phyloP scores from a whole-genome alignment of 2,329 filamentous ascomycete genomes.

The Alternaria rosae region DNA sequence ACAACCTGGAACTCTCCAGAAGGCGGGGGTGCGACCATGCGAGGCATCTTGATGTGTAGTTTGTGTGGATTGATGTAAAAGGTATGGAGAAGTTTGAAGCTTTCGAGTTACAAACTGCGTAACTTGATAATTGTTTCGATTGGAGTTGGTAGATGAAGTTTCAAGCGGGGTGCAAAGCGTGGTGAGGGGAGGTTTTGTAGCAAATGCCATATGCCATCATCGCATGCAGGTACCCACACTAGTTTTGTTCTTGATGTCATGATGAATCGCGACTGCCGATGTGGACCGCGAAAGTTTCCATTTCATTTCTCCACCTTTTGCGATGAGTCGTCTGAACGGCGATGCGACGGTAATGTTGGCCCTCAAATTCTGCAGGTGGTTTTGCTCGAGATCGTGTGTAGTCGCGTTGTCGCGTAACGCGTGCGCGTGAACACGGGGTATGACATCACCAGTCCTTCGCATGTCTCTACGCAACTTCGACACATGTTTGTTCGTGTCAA shows the following conservation, averaged over 20 bases:
- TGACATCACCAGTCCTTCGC: constrained; percentile 4
- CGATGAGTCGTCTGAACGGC: not conserved
- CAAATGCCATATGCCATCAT: constrained; percentile 8
- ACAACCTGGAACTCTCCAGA: constrained; percentile 79
- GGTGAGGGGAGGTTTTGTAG: not conserved
- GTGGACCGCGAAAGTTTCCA: not conserved
- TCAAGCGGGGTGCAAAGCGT: not conserved
- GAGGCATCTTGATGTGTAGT: constrained; percentile 28
- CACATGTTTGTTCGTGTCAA: not conserved
- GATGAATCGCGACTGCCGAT: constrained; percentile 14
- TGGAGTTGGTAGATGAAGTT: not conserved
- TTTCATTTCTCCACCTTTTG: not conserved
- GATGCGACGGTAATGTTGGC: not conserved
- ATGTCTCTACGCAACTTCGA: not conserved
- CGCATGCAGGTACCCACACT: constrained; percentile 9
- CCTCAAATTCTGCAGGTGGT: not conserved
- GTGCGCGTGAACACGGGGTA: constrained; percentile 6
- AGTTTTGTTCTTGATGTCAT: constrained; percentile 16
- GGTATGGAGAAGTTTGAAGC: not conserved
- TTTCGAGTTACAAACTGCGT: not conserved
- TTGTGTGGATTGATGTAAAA: not conserved
- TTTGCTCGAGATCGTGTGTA: not conserved
- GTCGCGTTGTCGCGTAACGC: constrained; percentile 6
- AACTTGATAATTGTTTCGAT: not conserved
- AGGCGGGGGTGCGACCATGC: constrained; percentile 72